Evolutionary conservation across 768 basidiomycete genomes (phyloP), one percentile per base, ranked within the genome.

Genomic region (Trichaptum fuscoviolaceum): DNA sequence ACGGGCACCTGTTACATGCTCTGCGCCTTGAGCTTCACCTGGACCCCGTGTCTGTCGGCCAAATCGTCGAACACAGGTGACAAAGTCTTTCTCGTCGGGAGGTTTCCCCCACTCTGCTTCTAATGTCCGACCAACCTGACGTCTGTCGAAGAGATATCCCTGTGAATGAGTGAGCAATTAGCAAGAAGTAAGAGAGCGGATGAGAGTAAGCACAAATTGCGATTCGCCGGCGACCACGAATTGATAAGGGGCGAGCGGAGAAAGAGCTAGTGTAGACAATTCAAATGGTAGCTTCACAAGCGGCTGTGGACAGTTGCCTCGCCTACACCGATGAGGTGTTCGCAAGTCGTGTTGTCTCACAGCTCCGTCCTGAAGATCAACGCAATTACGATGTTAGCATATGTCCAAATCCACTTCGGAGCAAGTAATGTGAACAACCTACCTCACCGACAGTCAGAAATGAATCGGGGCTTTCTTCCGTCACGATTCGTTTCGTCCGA

Each of bases 301-400:
- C 1, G 93, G 89, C 20, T 87, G 78, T 25, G 93, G 88, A 73
- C 94, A 96, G 10, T 78, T 72, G 12, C 75, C 77, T 18, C 73
- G 70, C 30, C 76, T 69, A 76, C 94, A 96, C n/a, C 75, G 75
- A 75, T 96, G 91, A 17, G 82, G 76, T 10, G 83, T 83, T 63
- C 94, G 81, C 58, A 96, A 76, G 73, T 96, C 94, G 73, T 96
- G 94, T 72, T 95, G 93, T 26, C 94, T 84, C 10, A 95, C 93
- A 30, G 88, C 84, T 3, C 92, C 93, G 76, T 96, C 94, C 89
- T 94, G 73, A 35, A 76, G 65, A 66, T 63, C 64, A 69, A 67
- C 12, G 75, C 67, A 62, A 74, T 71, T 42, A 70, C 67, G 61
- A 69, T 67, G 7, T 18, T 60, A 60, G 9, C 42, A 30, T 64